Evolutionary conservation across 352 stramenopile genomes (phyloP), one percentile per base, ranked within the genome.

Genomic region (Pythium rhizo-oryzae): DNA sequence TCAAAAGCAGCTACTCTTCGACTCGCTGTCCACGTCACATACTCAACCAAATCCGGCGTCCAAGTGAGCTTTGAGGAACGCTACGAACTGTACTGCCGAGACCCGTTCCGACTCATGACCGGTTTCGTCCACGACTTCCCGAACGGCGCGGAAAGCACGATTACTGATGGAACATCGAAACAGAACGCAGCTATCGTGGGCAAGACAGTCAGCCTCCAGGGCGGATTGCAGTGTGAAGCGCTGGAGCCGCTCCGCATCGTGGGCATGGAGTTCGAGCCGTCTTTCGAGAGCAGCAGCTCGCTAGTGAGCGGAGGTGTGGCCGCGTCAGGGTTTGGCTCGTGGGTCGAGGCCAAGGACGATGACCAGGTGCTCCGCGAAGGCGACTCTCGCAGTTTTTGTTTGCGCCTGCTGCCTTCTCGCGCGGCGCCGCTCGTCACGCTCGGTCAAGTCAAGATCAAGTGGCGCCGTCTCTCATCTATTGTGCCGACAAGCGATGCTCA

Each of bases 41-140:
- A 94, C 56, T 74, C 77, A 6, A 94, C 84, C 24, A 92, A 89
- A 53, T 75, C 67, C 43, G 84, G 86, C 0, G 86, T 92, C 8
- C 66, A 79, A 46, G 83, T 92, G 19, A 79, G 75, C 28, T 69
- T 92, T 23, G 82, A 92, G 39, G 83, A 92, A 65, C 73, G 81
- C 4, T 92, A 88, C 54, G 78, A 91, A 25, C 54, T 94, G 7
- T 39, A 74, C 7, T 94, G 86, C 53, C 74, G 79, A 23, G 74
- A 91, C 55, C 82, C 86, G 46, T 92, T 94, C 60, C 51, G 54
- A 4, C 74, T 93, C 53, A 73, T 66, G 41, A 82, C 77, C 33
- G 74, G 72, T 1, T 79, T 93, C 41, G 76, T 90, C 44, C 79
- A 92, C 50, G 85, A 93, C 39, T 92, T 85, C 51, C 77, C 85